These are phyloP conservation scores for Hypoxylon sp. DNA, from an alignment of 2,329 filamentous ascomycete genomes.

Conservation along the genomic window DNA sequence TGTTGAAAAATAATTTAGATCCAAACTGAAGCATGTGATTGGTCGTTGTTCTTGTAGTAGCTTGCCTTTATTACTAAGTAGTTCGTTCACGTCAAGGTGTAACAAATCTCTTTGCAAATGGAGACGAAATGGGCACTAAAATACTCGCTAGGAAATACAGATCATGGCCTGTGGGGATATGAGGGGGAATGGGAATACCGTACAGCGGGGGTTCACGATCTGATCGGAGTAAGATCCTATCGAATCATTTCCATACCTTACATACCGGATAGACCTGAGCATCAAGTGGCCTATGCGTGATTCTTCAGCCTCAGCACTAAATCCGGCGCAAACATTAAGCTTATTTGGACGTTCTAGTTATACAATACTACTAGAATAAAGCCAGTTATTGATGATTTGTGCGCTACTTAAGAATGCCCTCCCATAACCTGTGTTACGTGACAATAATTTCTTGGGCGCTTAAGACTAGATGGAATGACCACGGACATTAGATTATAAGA, in stretches of 20 bases:
- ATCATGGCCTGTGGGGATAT: background rate
- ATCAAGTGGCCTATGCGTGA: background rate
- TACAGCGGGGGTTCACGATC: conserved; percentile 2
- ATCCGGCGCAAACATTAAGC: conserved; percentile 5
- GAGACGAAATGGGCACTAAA: background rate
- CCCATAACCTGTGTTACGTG: background rate
- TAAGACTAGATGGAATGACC: background rate
- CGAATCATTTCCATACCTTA: background rate
- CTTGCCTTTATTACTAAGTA: background rate
- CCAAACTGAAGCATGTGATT: background rate
- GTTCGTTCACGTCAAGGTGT: background rate
- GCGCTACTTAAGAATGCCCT: background rate
- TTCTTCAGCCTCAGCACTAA: conserved; percentile 18
- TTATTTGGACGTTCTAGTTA: conserved; percentile 11
- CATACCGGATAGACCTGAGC: background rate
- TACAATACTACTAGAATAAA: background rate
- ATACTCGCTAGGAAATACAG: background rate
- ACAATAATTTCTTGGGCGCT: background rate
- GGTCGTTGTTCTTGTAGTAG: background rate
- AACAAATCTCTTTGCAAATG: background rate
- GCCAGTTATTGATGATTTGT: background rate
- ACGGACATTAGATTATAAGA: background rate
- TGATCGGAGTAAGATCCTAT: conserved; percentile 3
- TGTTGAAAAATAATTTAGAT: background rate
- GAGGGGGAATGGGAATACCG: background rate